Evolutionary conservation across 352 stramenopile genomes (phyloP).

Genomic region (Globisporangium splendens): DNA sequence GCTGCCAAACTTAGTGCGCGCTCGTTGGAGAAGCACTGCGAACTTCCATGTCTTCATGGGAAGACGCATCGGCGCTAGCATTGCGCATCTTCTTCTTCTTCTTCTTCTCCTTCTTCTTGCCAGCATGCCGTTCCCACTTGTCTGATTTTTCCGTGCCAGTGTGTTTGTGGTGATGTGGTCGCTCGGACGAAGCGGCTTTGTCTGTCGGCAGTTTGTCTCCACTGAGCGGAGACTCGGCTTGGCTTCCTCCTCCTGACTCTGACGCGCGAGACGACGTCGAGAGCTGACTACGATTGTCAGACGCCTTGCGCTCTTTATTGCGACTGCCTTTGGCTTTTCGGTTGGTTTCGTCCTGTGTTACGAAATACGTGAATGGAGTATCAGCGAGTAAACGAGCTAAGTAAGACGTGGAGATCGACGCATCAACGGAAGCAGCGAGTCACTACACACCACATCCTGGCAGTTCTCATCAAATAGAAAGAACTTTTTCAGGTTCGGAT

Average conservation of each 20-base stretch:
- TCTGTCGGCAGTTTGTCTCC: too few relatives aligned
- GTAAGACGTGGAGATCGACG: not conserved
- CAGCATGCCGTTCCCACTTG: constrained; percentile 14
- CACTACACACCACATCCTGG: constrained; percentile 40
- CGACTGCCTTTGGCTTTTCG: constrained; percentile 22
- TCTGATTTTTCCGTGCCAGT: not conserved
- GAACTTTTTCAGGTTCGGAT: constrained; percentile 49
- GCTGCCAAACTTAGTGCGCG: not conserved
- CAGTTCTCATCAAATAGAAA: constrained; percentile 66
- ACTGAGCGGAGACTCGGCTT: too few relatives aligned
- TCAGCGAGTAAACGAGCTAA: too few relatives aligned
- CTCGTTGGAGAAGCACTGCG: constrained; percentile 10
- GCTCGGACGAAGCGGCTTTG: too few relatives aligned
- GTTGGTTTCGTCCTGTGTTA: constrained; percentile 23
- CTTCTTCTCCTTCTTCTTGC: constrained; percentile 23
- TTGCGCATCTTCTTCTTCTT: constrained; percentile 14
- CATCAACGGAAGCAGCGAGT: not conserved
- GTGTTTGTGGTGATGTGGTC: too few relatives aligned
- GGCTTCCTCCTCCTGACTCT: too few relatives aligned
- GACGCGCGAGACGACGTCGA: too few relatives aligned
- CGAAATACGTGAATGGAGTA: too few relatives aligned
- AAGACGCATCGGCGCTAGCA: not conserved
- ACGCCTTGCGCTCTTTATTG: constrained; percentile 11
- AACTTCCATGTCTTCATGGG: not conserved
- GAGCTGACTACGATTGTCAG: not conserved